A percentile compares a stretch with the other conserved stretches of the same genome.
Evolutionary conservation across 768 basidiomycete genomes (phyloP).

Genomic region (Tulasnella sp.): DNA sequence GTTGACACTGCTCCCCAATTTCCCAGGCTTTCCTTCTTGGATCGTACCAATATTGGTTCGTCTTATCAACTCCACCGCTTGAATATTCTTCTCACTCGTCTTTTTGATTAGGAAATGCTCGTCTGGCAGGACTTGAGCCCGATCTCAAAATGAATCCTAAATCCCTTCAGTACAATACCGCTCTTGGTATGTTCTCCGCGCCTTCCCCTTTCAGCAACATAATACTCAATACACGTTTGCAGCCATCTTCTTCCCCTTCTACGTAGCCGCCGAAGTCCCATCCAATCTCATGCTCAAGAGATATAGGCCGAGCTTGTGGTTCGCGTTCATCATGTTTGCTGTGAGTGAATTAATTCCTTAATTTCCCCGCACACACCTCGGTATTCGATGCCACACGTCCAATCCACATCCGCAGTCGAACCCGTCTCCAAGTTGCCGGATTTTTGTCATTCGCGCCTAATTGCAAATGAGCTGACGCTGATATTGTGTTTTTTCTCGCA

Average conservation of each 20-base stretch:
- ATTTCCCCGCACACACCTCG: no score
- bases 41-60: conserved; percentile 23
- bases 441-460: no score
- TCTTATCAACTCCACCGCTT: no score
- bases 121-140: conserved; percentile 18
- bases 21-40: conserved; percentile 15
- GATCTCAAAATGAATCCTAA: conserved; percentile 17
- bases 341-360: no score
- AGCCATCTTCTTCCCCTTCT: conserved; percentile 25
- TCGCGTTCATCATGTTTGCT: conserved; percentile 18
- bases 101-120: no score
- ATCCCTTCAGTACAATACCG: not conserved
- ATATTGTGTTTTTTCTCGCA: no score
- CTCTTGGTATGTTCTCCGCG: not conserved
- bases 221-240: no score
- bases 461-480: no score
- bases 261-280: conserved; percentile 23
- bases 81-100: no score
- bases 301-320: conserved; percentile 18
- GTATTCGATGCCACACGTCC: no score
- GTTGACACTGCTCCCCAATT: not conserved
- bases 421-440: no score
- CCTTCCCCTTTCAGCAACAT: conserved; percentile 11
- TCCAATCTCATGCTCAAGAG: conserved; percentile 19
- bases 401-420: no score